A percentile compares a stretch with the other conserved stretches of the same genome.
These are phyloP conservation scores for Pseudoperonospora humuli DNA, from an alignment of 352 stramenopile genomes.

Conservation along the genomic window DNA sequence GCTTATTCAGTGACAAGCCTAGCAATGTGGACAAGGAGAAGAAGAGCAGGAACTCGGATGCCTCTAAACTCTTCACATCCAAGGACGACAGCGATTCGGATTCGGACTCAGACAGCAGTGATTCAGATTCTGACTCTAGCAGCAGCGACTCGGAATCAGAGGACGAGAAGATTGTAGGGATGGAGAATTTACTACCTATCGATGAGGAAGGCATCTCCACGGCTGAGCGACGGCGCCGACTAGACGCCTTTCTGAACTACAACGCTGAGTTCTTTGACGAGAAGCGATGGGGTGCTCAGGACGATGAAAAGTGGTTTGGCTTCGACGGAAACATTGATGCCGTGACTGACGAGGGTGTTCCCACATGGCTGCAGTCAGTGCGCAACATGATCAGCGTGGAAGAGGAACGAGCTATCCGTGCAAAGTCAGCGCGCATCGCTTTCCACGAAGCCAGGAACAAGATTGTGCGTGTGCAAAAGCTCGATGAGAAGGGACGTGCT, in stretches of 20 bases:
- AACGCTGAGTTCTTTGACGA: conserved; percentile 64
- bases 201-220: conserved; percentile 29
- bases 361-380: conserved; percentile 76
- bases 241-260: conserved; percentile 27
- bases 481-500: conserved; percentile 71
- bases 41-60: conserved; percentile 16
- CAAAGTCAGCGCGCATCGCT: conserved; percentile 53
- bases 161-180: conserved; percentile 11
- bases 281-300: conserved; percentile 48
- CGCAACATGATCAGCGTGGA: conserved; percentile 60
- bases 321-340: conserved; percentile 75
- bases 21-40: background rate
- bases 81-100: conserved; percentile 13
- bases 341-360: conserved; percentile 67
- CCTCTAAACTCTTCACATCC: conserved; percentile 22
- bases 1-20: conserved; percentile 18
- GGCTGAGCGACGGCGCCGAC: conserved; percentile 18
- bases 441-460: conserved; percentile 73
- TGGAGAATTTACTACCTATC: conserved; percentile 24
- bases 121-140: conserved; percentile 25
- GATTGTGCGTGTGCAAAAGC: conserved; percentile 53
- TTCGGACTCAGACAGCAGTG: conserved; percentile 2
- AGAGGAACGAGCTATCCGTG: conserved; percentile 56
- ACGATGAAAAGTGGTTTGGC: conserved; percentile 71
- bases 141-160: conserved; percentile 12